Evolutionary conservation across 192 early-diverging fungal genomes (phyloP).

Genomic region (Backusella tarrabulga): DNA sequence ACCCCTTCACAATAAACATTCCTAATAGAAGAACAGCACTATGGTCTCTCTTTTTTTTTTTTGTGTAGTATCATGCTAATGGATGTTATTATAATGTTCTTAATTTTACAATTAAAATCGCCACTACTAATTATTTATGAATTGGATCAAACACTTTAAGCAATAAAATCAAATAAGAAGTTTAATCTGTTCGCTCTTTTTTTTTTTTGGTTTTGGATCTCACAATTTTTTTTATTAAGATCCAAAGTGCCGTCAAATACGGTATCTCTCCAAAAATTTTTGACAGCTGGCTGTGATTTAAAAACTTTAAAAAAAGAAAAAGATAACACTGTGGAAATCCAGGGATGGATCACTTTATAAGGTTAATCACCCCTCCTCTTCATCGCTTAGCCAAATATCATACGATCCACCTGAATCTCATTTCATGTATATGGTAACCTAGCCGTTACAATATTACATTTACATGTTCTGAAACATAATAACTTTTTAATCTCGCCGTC

Average conservation of each 20-base stretch:
- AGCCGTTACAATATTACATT: neutral
- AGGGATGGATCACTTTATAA: neutral
- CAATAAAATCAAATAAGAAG: too few species aligned
- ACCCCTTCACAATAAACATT: too few species aligned
- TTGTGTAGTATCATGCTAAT: too few species aligned
- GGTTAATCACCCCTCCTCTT: neutral
- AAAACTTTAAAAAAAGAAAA: neutral
- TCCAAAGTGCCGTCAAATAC: neutral
- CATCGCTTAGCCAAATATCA: neutral
- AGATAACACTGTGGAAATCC: neutral
- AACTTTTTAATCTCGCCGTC: neutral
- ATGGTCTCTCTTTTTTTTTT: too few species aligned
- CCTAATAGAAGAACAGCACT: too few species aligned
- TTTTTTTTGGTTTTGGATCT: too few species aligned
- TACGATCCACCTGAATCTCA: neutral
- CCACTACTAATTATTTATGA: too few species aligned
- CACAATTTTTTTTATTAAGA: too few species aligned
- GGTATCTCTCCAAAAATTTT: neutral
- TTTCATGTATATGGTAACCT: neutral
- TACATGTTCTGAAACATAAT: neutral
- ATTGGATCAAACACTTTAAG: too few species aligned
- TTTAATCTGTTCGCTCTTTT: too few species aligned
- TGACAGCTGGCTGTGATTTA: neutral
- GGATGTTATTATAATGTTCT: too few species aligned
- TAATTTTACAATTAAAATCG: too few species aligned